These are phyloP conservation scores for Parathielavia hyrcaniae DNA, from an alignment of 495 filamentous ascomycete species.

Conservation along the genomic window DNA sequence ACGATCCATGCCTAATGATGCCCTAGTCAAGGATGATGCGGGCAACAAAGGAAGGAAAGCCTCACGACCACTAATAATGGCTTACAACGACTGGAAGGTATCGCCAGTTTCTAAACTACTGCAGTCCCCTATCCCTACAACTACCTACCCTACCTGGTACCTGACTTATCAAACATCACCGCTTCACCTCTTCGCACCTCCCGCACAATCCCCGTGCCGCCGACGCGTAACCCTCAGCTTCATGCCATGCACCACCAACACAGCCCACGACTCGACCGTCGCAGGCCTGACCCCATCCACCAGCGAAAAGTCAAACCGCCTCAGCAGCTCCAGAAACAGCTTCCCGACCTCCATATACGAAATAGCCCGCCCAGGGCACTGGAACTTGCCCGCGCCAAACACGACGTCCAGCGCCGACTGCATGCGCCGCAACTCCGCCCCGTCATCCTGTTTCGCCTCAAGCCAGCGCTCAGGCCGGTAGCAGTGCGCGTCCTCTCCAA, in stretches of 20 bases:
- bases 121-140: too few relatives aligned
- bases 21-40: too few relatives aligned
- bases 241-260: background rate
- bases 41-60: too few relatives aligned
- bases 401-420: background rate
- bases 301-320: background rate
- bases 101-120: too few relatives aligned
- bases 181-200: too few relatives aligned
- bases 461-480: background rate
- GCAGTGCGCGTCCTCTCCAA: background rate
- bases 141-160: too few relatives aligned
- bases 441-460: background rate
- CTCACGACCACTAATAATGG: too few relatives aligned
- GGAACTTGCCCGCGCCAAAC: background rate
- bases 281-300: background rate
- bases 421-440: background rate
- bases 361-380: background rate
- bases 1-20: too few relatives aligned
- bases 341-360: background rate
- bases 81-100: too few relatives aligned
- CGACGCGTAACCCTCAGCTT: background rate
- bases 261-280: background rate
- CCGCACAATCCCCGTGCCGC: too few relatives aligned
- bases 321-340: background rate
- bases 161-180: too few relatives aligned